A percentile compares a stretch with the other conserved stretches of the same genome.
phyloP scores from a whole-genome alignment of 208 protist genomes.

The Trypanosomatidae sp. region DNA sequence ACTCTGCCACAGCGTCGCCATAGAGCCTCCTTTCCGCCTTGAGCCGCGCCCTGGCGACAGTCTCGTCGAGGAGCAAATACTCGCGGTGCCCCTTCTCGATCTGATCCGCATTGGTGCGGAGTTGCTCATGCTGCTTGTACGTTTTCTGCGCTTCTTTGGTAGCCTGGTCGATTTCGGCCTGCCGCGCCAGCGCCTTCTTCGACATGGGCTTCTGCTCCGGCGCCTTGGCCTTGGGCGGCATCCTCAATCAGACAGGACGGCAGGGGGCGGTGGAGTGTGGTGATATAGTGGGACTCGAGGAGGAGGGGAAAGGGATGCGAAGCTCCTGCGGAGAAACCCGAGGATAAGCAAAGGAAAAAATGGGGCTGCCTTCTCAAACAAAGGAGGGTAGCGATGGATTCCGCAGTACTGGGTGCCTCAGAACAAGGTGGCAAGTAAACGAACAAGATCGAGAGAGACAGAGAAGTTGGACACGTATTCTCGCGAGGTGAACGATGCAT shows the following conservation, averaged over 20 bases:
- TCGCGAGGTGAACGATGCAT: neutral
- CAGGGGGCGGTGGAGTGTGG: neutral
- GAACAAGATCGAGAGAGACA: neutral
- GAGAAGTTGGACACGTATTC: neutral
- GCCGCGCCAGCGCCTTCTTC: slow-evolving; percentile 53
- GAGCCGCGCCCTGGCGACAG: slow-evolving; percentile 67
- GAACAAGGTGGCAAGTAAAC: neutral
- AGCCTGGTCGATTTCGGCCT: slow-evolving; percentile 62
- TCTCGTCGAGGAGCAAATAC: slow-evolving; percentile 38
- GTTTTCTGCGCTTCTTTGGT: slow-evolving; percentile 57
- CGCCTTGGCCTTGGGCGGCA: slow-evolving; percentile 44
- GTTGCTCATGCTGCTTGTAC: slow-evolving; percentile 83
- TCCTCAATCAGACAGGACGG: neutral
- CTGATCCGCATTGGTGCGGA: slow-evolving; percentile 50
- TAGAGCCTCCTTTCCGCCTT: slow-evolving; percentile 49
- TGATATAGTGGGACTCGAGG: neutral
- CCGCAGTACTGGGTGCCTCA: neutral
- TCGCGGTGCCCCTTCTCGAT: slow-evolving; percentile 61
- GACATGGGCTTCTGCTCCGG: slow-evolving; percentile 47
- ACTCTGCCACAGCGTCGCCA: slow-evolving; percentile 31
- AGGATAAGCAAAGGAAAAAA: neutral
- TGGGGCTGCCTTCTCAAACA: too few relatives aligned
- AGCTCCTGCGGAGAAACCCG: neutral
- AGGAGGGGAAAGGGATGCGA: neutral
- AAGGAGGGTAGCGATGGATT: neutral